Conservation (phyloP, 2,329 filamentous ascomycete genomes). For the Fusarium proliferatum region DNA sequence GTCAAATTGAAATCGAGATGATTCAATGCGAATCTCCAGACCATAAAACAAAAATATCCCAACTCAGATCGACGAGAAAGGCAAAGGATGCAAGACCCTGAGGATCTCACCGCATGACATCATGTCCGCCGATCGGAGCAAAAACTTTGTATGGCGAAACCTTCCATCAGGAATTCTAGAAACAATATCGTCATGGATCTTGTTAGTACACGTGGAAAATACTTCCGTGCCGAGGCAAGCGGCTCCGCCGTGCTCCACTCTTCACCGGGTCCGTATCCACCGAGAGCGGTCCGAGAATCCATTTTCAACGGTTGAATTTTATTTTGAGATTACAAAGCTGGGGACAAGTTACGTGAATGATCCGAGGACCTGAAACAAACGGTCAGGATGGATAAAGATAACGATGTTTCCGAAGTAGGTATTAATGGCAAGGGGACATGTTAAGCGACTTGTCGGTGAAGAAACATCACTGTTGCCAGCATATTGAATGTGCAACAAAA, state of each 20-base stretch:
- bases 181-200: neutral
- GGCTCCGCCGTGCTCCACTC: neutral
- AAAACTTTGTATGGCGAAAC: neutral
- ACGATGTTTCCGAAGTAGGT: neutral
- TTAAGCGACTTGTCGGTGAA: neutral
- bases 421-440: neutral
- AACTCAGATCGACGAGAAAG: neutral
- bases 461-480: neutral
- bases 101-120: neutral
- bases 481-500: neutral
- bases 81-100: neutral
- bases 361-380: neutral
- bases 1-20: neutral
- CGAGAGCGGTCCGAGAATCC: neutral
- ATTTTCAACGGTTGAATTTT: neutral
- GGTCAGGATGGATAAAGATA: neutral
- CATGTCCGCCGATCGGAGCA: neutral
- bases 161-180: neutral
- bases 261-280: neutral
- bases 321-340: conserved; percentile 7
- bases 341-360: neutral
- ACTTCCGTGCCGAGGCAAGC: conserved; percentile 2
- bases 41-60: neutral
- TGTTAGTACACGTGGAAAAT: neutral
- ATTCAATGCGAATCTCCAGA: neutral